phyloP scores from a whole-genome alignment of 2,329 filamentous ascomycete genomes.

The Mollisiaceae sp. region DNA sequence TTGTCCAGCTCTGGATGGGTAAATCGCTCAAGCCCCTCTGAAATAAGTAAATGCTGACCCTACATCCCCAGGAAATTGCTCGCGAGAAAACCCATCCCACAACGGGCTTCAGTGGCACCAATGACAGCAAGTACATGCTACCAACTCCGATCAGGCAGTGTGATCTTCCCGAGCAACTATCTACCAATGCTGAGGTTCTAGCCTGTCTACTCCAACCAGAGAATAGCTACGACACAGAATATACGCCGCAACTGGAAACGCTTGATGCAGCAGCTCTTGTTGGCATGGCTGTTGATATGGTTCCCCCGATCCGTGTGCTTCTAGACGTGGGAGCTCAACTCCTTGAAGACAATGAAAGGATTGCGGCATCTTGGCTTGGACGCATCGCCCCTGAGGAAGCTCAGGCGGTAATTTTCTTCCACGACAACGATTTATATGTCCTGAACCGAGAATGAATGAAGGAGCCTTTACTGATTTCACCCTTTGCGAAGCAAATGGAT shows the following conservation, averaged over 20 bases:
- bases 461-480: conserved; percentile 60
- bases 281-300: conserved; percentile 46
- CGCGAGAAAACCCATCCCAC: conserved; percentile 52
- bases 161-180: conserved; percentile 57
- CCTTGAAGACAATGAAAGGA: conserved; percentile 62
- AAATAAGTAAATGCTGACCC: background rate
- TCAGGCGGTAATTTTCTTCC: conserved; percentile 62
- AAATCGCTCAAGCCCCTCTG: background rate
- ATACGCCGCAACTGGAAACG: conserved; percentile 27
- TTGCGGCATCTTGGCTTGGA: conserved; percentile 61
- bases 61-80: conserved; percentile 53
- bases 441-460: conserved; percentile 53
- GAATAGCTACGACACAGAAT: conserved; percentile 48
- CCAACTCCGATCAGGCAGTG: conserved; percentile 53
- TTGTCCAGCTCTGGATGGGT: conserved; percentile 68
- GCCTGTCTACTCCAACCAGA: conserved; percentile 59
- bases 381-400: conserved; percentile 30
- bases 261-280: conserved; percentile 52
- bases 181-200: conserved; percentile 73
- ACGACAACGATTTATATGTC: conserved; percentile 60
- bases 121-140: conserved; percentile 22
- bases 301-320: conserved; percentile 58
- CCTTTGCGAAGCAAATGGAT: conserved; percentile 60
- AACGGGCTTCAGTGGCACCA: conserved; percentile 63
- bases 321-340: conserved; percentile 75